phyloP scores from a whole-genome alignment of 2,329 filamentous ascomycete genomes.

The Fusarium sp. region DNA sequence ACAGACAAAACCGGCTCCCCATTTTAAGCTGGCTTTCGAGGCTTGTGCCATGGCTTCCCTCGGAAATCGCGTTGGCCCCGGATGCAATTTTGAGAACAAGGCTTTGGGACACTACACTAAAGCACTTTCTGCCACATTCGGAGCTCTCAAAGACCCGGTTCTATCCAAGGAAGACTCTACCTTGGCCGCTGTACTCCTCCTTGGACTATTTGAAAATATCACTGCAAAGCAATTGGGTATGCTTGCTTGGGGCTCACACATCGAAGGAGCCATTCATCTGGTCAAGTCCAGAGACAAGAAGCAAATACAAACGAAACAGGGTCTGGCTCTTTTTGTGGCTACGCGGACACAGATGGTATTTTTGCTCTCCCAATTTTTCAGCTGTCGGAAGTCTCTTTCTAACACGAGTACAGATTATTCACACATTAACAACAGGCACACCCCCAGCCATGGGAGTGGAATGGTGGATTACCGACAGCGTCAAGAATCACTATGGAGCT shows the following conservation, averaged over 20 bases:
- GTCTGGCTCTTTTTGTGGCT: constrained; percentile 67
- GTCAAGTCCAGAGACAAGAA: constrained; percentile 68
- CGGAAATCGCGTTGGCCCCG: constrained; percentile 60
- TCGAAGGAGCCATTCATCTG: constrained; percentile 72
- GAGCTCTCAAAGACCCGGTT: constrained; percentile 64
- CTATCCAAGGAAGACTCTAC: constrained; percentile 67
- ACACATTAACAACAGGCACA: constrained; percentile 66
- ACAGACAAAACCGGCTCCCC: constrained; percentile 52
- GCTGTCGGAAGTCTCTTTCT: not conserved
- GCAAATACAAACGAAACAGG: constrained; percentile 65
- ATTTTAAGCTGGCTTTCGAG: constrained; percentile 67
- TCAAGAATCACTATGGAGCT: constrained; percentile 61
- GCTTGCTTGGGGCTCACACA: constrained; percentile 71
- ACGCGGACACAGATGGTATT: constrained; percentile 71
- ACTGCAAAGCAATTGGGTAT: constrained; percentile 65
- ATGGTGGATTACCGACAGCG: constrained; percentile 69
- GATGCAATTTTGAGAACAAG: constrained; percentile 51
- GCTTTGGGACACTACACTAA: constrained; percentile 66
- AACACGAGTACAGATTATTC: constrained; percentile 61
- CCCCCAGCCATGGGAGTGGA: constrained; percentile 65
- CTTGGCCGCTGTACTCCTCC: constrained; percentile 68
- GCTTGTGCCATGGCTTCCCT: constrained; percentile 70
- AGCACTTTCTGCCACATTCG: constrained; percentile 65
- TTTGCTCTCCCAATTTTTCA: not conserved
- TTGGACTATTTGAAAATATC: constrained; percentile 72